Evolutionary conservation across 2,329 filamentous ascomycete species (phyloP), one percentile per base, ranked within the genome.

Genomic region (Pseudofabraea citricarpa): DNA sequence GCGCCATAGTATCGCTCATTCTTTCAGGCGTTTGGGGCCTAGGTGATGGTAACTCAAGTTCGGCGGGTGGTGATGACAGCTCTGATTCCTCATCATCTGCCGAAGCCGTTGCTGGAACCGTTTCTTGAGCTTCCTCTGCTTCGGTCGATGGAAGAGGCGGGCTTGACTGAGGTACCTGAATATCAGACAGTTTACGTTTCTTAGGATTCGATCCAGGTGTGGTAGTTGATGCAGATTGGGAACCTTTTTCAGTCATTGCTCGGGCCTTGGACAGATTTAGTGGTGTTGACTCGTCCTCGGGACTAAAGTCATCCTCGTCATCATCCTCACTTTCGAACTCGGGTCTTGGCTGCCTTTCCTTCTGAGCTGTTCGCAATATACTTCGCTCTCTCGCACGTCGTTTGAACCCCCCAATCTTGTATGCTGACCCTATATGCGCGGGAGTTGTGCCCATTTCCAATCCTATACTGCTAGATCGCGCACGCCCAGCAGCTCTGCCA

Each of bases 231-330:
- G 58, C 56, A 12, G 50, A 52, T n/a, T 62, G 53, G 13, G 63
- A 61, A 37, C 52, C 47, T n/a, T 13, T 9, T 37, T 21, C 35
- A 18, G 49, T 59, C 35, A 48, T 47, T 22, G 60, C 55, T n/a
- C 61, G 60, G 31, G 64, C 65, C 47, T 67, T 73, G 26, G 67
- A 65, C 16, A 73, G 63, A 45, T 79, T 75, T 20, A 84, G 56
- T 3, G 83, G 83, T 6, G 84, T 87, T 13, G 81, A 83, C 64
- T 85, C 81, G 21, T 79, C 81, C 44, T 86, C 81, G 0, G 74
- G 83, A 40, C 69, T 73, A 56, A 79, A 83, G 52, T 75, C 72
- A 18, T 75, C 71, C 23, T 57, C 57, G 10, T 58, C 53, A 45
- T 76, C 71, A 21, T 75, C 69, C 4, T 56, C 51, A 27, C 50